A percentile compares a stretch with the other conserved stretches of the same genome.
phyloP scores from a whole-genome alignment of 148 eudicot species.

The Cornus controversa region DNA sequence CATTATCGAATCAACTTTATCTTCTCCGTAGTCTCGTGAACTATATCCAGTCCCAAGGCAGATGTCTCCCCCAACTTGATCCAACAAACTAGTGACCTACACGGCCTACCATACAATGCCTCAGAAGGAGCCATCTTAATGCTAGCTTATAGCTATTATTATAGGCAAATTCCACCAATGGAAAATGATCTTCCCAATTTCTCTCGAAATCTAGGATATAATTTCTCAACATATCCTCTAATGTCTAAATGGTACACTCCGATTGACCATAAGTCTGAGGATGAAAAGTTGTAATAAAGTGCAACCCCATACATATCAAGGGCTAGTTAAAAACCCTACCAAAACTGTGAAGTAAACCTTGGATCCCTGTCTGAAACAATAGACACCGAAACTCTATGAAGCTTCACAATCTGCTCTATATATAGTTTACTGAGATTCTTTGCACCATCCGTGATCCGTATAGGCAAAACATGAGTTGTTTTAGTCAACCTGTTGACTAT shows the following conservation, averaged over 20 bases:
- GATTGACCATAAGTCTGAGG: not conserved
- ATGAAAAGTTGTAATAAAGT: not conserved
- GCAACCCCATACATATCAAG: not conserved
- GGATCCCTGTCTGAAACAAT: not conserved
- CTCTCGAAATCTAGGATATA: too few species aligned
- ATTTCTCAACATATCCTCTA: too few species aligned
- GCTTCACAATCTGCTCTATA: not conserved
- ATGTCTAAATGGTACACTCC: not conserved
- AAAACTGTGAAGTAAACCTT: not conserved
- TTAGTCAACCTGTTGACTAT: not conserved
- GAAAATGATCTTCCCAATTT: too few species aligned
- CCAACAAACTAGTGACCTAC: too few species aligned
- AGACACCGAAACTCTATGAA: not conserved
- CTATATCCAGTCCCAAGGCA: too few species aligned
- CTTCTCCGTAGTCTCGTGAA: too few species aligned
- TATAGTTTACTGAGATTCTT: not conserved
- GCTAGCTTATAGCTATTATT: too few species aligned
- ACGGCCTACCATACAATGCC: too few species aligned
- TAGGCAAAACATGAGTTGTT: not conserved
- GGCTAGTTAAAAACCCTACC: not conserved
- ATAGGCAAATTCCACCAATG: too few species aligned
- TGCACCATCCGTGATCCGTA: not conserved
- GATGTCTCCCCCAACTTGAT: too few species aligned
- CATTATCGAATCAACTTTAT: too few species aligned
- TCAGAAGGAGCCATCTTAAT: too few species aligned